Evolutionary conservation across 2,329 filamentous ascomycete genomes (phyloP).

Genomic region (Cryphonectria nitschkei): DNA sequence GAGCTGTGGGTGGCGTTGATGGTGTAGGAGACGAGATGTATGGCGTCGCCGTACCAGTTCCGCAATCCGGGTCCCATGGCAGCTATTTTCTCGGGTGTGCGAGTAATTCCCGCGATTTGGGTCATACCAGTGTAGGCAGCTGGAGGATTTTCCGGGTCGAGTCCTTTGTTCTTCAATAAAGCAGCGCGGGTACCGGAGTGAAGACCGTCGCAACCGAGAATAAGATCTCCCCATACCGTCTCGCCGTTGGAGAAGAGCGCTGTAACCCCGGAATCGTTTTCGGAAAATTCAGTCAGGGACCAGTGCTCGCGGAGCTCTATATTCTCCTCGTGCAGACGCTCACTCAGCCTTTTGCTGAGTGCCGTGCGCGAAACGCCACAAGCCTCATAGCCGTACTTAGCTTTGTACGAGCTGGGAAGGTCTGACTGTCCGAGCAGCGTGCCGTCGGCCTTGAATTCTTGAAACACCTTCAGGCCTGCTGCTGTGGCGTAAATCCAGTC

Average conservation of each 20-base stretch:
- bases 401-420: neutral
- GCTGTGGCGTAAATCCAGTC: neutral
- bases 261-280: neutral
- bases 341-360: neutral
- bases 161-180: neutral
- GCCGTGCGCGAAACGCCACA: neutral
- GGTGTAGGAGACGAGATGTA: neutral
- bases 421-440: neutral
- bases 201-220: neutral
- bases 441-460: neutral
- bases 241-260: neutral
- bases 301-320: neutral
- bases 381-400: neutral
- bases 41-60: constrained; percentile 3
- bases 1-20: neutral
- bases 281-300: neutral
- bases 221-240: neutral
- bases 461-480: neutral
- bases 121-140: neutral
- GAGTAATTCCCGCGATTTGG: neutral
- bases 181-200: neutral
- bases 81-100: neutral
- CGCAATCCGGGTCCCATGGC: neutral
- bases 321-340: neutral
- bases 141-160: neutral